Base-by-base conservation (phyloP, 73 alveolate species). In the Paramecium biaurelia region DNA sequence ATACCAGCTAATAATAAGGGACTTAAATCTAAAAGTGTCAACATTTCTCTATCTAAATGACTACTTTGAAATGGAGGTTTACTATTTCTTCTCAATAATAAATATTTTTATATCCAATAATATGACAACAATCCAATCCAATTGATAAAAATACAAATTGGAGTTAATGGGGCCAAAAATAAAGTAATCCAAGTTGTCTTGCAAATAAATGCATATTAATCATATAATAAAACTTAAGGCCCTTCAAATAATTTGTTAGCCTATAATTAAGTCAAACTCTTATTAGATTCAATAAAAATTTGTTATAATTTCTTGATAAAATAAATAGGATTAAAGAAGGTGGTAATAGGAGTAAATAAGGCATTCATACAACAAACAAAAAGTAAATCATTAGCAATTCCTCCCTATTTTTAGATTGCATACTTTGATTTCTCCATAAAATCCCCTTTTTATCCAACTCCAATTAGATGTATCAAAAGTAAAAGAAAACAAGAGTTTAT, bases 231-330 rank as follows among this genome's bases (percentile, higher is more conserved):
- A 1, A 37, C 45, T n/a, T 34, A 10, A 35, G 87, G 87, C 0
- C 59, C 59, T 74, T 74, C 87, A 15, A 34, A 74, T 74, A 74
- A 37, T 74, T 74, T 74, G 10, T 74, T 74, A 6, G 87, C 87
- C 35, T 74, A 28, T 41, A 37, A 34, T 74, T 74, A 37, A 4
- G 67, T 74, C n/a, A 74, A 7, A 5, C 11, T 74, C 12, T 32
- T 14, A 21, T 34, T 28, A 5, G 57, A 34, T 24, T 37, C 57
- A 2, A 74, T 41, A 23, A 21, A 20, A 14, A 30, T 1, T 63
- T 63, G 26, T 18, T 74, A 14, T 74, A 74, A 34, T 74, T 41
- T 32, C 58, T 74, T 37, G 8, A 74, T 37, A 5, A 74, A 37
- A 41, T 74, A 74, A 74, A 74, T 37, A n/a, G 87, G 87, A 37